Percentiles rank a stretch among this genome's conserved stretches.
Conservation (phyloP, 2,329 filamentous ascomycete species). For the Pseudodiploospora longispora region DNA sequence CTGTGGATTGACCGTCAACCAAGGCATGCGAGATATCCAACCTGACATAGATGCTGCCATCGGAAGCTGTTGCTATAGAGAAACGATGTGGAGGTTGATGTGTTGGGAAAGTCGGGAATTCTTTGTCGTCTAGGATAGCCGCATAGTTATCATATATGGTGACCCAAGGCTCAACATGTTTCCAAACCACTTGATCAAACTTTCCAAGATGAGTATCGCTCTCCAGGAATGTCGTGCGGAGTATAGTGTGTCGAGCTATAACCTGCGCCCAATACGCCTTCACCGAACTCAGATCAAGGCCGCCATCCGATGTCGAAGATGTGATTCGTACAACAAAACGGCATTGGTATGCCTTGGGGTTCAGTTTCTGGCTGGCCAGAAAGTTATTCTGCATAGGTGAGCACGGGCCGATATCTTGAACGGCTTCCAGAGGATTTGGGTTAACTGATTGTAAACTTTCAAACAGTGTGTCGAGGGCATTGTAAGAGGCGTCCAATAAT, state of each 20-base stretch:
- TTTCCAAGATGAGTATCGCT: constrained; percentile 3
- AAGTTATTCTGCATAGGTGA: constrained; percentile 6
- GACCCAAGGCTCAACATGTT: not conserved
- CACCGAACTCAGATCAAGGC: too few species aligned
- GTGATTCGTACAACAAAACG: not conserved
- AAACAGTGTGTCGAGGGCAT: too few species aligned
- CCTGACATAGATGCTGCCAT: not conserved
- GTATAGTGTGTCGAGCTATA: constrained; percentile 1
- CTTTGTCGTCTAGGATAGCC: too few species aligned
- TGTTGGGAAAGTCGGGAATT: too few species aligned
- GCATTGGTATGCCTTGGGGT: constrained; percentile 1
- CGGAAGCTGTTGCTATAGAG: too few species aligned
- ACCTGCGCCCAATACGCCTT: not conserved
- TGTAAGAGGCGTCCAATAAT: too few species aligned
- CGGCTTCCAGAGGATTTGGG: not conserved
- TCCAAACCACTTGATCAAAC: constrained; percentile 5
- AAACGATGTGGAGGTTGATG: too few species aligned
- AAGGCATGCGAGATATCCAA: constrained; percentile 9
- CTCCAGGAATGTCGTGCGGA: constrained; percentile 4
- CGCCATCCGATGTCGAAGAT: too few species aligned
- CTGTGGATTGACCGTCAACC: constrained; percentile 7
- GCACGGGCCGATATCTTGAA: constrained; percentile 6
- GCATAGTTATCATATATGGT: not conserved
- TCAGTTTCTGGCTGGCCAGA: constrained; percentile 1
- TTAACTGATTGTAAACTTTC: not conserved